Evolutionary conservation across 768 basidiomycete species (phyloP).

Genomic region (Cystobasidium onofrii): DNA sequence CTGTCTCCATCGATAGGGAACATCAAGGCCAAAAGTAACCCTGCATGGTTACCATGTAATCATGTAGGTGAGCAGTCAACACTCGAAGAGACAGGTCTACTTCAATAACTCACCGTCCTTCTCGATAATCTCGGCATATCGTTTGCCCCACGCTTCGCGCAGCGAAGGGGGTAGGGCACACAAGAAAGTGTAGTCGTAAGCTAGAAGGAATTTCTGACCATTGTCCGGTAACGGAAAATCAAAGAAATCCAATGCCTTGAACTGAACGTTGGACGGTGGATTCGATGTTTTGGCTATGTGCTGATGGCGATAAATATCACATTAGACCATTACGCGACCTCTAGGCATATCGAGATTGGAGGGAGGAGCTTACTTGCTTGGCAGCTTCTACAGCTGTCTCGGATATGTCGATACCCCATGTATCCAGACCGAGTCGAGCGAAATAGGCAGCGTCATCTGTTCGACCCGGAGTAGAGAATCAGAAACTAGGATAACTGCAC

Average conservation of each 20-base stretch:
- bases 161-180: conserved; percentile 58
- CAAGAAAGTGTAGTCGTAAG: conserved; percentile 72
- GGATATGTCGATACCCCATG: conserved; percentile 56
- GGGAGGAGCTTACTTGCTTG: conserved; percentile 45
- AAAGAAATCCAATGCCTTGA: conserved; percentile 56
- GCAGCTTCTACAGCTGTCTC: conserved; percentile 53
- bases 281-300: not conserved
- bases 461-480: not conserved
- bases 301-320: not conserved
- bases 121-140: conserved; percentile 55
- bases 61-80: too few relatives aligned
- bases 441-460: conserved; percentile 56
- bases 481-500: not conserved
- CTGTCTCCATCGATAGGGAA: conserved; percentile 44
- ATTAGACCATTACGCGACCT: not conserved
- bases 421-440: conserved; percentile 52
- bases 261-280: conserved; percentile 32
- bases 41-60: too few relatives aligned
- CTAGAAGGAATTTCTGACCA: conserved; percentile 50
- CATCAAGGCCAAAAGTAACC: conserved; percentile 13
- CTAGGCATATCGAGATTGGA: too few relatives aligned
- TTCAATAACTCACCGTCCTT: conserved; percentile 57
- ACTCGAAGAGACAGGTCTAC: too few relatives aligned
- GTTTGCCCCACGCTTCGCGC: conserved; percentile 55
- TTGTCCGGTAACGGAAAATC: conserved; percentile 44